A percentile compares a stretch with the other conserved stretches of the same genome.
phyloP scores from a whole-genome alignment of 2,329 filamentous ascomycete genomes.

The Pseudonectria foliicola region DNA sequence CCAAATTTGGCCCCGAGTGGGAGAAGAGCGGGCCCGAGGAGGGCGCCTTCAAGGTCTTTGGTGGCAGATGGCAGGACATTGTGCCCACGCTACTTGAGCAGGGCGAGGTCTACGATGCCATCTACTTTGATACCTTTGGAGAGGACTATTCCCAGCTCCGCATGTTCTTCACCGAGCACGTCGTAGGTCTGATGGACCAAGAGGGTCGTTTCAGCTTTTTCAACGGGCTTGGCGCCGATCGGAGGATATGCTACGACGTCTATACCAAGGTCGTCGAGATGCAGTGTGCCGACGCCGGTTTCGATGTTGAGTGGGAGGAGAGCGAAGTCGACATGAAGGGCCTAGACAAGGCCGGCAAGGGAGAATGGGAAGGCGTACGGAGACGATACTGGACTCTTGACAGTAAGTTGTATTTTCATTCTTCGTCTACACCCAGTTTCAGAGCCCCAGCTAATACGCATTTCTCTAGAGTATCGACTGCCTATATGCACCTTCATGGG shows the following conservation, averaged over 20 bases:
- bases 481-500: conserved; percentile 69
- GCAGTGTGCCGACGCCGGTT: conserved; percentile 79
- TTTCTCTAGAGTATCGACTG: conserved; percentile 55
- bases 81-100: conserved; percentile 60
- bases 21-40: conserved; percentile 47
- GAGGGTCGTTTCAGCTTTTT: conserved; percentile 78
- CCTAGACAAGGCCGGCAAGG: conserved; percentile 58
- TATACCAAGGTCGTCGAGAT: conserved; percentile 89
- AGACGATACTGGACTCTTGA: conserved; percentile 86
- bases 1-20: conserved; percentile 50
- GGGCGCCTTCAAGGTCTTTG: conserved; percentile 65
- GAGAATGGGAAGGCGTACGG: conserved; percentile 82
- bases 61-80: conserved; percentile 71
- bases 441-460: conserved; percentile 18
- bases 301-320: conserved; percentile 82
- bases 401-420: conserved; percentile 37
- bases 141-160: conserved; percentile 85
- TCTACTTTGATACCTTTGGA: conserved; percentile 98
- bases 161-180: conserved; percentile 79
- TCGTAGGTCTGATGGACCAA: conserved; percentile 69
- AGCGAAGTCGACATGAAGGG: conserved; percentile 62
- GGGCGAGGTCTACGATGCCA: conserved; percentile 70
- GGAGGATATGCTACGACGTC: conserved; percentile 91
- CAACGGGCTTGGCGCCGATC: conserved; percentile 85
- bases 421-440: background rate